Conservation (phyloP, 2,329 filamentous ascomycete species). For the Cladosporium austrohemisphaericum region DNA sequence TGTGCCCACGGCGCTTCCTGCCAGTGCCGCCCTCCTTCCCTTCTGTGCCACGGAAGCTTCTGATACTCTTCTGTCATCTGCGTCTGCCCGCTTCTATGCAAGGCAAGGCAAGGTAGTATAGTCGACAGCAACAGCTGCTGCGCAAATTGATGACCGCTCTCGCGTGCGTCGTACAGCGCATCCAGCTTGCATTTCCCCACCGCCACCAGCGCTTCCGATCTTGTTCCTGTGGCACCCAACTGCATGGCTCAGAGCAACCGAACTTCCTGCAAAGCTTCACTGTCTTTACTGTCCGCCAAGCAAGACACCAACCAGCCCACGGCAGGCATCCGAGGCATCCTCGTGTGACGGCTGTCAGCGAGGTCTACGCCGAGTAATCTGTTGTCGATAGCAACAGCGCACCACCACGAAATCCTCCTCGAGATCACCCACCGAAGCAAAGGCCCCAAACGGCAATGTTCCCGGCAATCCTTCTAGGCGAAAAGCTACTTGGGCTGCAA, state of each 20-base stretch:
- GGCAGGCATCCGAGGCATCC: no score
- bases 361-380: not conserved
- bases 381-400: not conserved
- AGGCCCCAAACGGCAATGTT: conserved; percentile 1
- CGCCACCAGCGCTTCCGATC: conserved; percentile 7
- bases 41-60: conserved; percentile 12
- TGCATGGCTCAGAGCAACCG: conserved; percentile 12
- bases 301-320: not conserved
- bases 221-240: conserved; percentile 6
- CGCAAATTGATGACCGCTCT: conserved; percentile 1
- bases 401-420: not conserved
- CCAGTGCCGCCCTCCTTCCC: not conserved
- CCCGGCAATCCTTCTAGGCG: conserved; percentile 13
- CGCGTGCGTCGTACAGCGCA: conserved; percentile 11
- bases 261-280: not conserved
- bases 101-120: no score
- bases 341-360: not conserved
- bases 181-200: conserved; percentile 3
- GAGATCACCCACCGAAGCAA: not conserved
- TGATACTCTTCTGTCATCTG: not conserved
- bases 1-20: no score
- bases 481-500: conserved; percentile 11
- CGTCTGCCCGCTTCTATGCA: not conserved
- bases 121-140: not conserved
- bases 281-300: conserved; percentile 1